Evolutionary conservation across 768 basidiomycete species (phyloP).

Genomic region (Rhodotorula kratochvilovae): DNA sequence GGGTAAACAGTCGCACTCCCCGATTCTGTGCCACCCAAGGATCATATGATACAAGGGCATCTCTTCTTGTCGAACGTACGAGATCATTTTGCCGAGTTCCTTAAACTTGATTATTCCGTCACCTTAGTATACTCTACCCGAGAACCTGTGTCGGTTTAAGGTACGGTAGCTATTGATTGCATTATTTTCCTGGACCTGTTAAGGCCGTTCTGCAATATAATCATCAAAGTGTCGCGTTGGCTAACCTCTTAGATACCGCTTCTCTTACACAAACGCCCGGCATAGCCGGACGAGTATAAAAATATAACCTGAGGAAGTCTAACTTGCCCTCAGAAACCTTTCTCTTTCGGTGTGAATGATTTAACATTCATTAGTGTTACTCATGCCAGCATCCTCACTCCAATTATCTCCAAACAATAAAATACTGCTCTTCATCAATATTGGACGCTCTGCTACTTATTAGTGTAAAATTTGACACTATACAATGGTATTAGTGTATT

Average conservation of each 20-base stretch:
- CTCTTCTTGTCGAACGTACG: constrained; percentile 44
- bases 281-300: too few species aligned
- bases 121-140: constrained; percentile 43
- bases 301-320: constrained; percentile 30
- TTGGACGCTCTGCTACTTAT: constrained; percentile 41
- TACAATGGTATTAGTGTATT: constrained; percentile 35
- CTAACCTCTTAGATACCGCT: constrained; percentile 42
- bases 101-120: constrained; percentile 43
- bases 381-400: constrained; percentile 38
- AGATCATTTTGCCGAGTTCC: constrained; percentile 45
- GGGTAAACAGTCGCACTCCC: constrained; percentile 43
- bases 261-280: constrained; percentile 27
- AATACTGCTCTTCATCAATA: constrained; percentile 39
- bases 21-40: constrained; percentile 40
- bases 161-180: constrained; percentile 41
- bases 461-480: constrained; percentile 20
- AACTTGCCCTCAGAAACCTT: constrained; percentile 38
- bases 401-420: constrained; percentile 39
- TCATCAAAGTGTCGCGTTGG: constrained; percentile 33
- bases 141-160: constrained; percentile 44
- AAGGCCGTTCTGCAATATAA: constrained; percentile 29
- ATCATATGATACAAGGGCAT: constrained; percentile 11
- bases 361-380: constrained; percentile 34
- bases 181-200: constrained; percentile 39
- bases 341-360: constrained; percentile 36